phyloP scores from a whole-genome alignment of 352 stramenopile species.

The Elongisporangium prolatum region DNA sequence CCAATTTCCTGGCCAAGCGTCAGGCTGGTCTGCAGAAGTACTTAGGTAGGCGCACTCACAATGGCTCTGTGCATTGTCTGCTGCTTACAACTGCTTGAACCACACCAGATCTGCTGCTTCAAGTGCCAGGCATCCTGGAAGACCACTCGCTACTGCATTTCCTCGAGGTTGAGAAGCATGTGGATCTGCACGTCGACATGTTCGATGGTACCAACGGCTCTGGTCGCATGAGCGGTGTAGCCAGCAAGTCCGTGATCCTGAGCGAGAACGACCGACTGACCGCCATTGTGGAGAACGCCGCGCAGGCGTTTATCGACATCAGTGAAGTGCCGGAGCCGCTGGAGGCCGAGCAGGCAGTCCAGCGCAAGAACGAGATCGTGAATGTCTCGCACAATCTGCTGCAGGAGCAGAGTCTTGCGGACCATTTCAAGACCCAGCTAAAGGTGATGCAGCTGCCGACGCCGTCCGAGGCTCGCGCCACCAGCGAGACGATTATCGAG shows the following conservation, averaged over 20 bases:
- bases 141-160: slow-evolving; percentile 77
- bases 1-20: slow-evolving; percentile 76
- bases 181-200: slow-evolving; percentile 57
- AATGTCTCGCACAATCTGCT: slow-evolving; percentile 37
- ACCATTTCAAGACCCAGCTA: slow-evolving; percentile 47
- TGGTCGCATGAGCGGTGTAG: slow-evolving; percentile 32
- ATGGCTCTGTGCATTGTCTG: slow-evolving; percentile 1
- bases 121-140: slow-evolving; percentile 68
- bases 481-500: slow-evolving; percentile 40
- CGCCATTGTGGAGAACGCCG: slow-evolving; percentile 69
- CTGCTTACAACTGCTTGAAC: not conserved
- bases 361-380: slow-evolving; percentile 77
- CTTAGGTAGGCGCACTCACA: slow-evolving; percentile 27
- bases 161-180: slow-evolving; percentile 72
- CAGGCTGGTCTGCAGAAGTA: slow-evolving; percentile 74
- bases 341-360: slow-evolving; percentile 67
- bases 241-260: slow-evolving; percentile 45
- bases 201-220: slow-evolving; percentile 32
- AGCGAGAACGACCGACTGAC: slow-evolving; percentile 77
- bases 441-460: slow-evolving; percentile 35
- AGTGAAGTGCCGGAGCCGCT: slow-evolving; percentile 77
- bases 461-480: slow-evolving; percentile 11
- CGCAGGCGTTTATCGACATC: slow-evolving; percentile 80
- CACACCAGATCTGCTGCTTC: slow-evolving; percentile 39
- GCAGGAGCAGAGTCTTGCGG: slow-evolving; percentile 44